Base-by-base conservation (phyloP, 345 rosid genomes). In the Zanthoxylum bungeanum region DNA sequence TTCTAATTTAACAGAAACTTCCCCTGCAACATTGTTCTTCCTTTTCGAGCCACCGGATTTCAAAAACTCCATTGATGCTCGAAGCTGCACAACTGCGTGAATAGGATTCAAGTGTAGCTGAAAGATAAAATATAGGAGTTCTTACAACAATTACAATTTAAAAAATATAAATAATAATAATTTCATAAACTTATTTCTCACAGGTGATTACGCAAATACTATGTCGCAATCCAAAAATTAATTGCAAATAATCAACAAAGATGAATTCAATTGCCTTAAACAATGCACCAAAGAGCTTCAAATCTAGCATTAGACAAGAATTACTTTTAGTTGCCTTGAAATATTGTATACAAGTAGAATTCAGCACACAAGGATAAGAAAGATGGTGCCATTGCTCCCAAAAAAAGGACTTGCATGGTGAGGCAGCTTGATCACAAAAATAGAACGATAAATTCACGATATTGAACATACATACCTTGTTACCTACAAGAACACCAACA, bases 31-130 rank as follows among this genome's bases (percentile, higher is more conserved):
- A 64, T 60, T 76, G 49, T 66, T 82, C 80, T 84, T 88, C 79
- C 76, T 81, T 68, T 79, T 84, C 14, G 79, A 78, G 50, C 64
- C 73, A 78, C 68, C 70, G 16, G 85, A 58, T 22, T 53, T 74
- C 25, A 85, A 73, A 77, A 83, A 82, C 37, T 78, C 73, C 81
- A 83, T 52, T 4, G 92, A 87, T 3, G 98, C 97, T 56, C 96
- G 90, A 64, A 94, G 92, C 82, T 94, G 97, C 78, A 87, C 93
- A 75, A 85, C 87, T 62, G 97, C 87, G 78, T 90, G 84, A 74
- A 92, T 76, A 68, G 97, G 98, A 80, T 92, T 92, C 87, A 94
- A 75, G 79, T 86, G 77, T 70, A 92, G 78, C 98, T 94, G 93
- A 92, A 89, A 76, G 74, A 76, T 37, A 65, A 62, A 51, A 71